A percentile compares a stretch with the other conserved stretches of the same genome.
Evolutionary conservation across 2,329 filamentous ascomycete species (phyloP).

Genomic region (Xylaria sp.): DNA sequence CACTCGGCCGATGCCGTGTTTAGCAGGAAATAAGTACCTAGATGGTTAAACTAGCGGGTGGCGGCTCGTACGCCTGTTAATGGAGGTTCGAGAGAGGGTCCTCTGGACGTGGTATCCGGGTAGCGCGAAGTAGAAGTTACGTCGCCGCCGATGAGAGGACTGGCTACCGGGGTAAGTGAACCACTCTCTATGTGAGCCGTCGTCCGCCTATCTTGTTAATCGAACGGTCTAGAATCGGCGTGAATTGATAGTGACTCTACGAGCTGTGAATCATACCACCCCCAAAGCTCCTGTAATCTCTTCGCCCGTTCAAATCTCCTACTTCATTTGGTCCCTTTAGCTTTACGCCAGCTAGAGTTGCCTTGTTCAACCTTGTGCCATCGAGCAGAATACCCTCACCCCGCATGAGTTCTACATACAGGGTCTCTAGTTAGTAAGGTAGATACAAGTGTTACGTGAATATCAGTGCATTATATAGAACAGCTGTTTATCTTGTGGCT

Average conservation of each 20-base stretch:
- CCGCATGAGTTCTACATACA: not conserved
- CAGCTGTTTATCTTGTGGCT: no score
- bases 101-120: not conserved
- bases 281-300: not conserved
- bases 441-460: not conserved
- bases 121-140: slow-evolving; percentile 3
- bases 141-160: not conserved
- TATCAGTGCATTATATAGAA: no score
- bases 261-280: not conserved
- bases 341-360: not conserved
- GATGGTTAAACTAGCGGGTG: slow-evolving; percentile 11
- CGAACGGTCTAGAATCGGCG: not conserved
- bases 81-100: not conserved
- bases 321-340: not conserved
- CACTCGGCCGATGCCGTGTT: not conserved
- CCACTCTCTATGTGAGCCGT: not conserved
- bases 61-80: not conserved
- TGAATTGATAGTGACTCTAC: not conserved
- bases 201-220: not conserved
- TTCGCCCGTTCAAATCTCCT: not conserved
- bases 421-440: not conserved
- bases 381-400: not conserved
- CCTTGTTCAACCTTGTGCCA: not conserved
- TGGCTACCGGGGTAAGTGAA: slow-evolving; percentile 17
- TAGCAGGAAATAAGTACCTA: not conserved